Percentiles rank a stretch among this genome's conserved stretches.
These are phyloP conservation scores for Persicaria tinctoria DNA, from an alignment of 148 eudicot genomes.

Conservation along the genomic window DNA sequence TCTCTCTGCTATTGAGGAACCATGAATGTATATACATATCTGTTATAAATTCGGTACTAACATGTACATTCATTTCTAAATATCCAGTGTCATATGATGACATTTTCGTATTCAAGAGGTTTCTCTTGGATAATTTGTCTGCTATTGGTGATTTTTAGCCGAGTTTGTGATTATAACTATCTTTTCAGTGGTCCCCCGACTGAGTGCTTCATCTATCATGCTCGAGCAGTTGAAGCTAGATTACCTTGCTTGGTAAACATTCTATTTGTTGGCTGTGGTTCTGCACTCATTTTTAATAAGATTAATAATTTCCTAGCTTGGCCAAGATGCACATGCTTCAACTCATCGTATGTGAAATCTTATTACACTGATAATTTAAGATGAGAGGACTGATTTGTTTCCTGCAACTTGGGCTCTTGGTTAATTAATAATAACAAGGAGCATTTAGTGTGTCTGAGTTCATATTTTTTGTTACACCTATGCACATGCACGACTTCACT, in stretches of 20 bases:
- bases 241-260: slow-evolving; percentile 46
- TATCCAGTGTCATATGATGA: background rate
- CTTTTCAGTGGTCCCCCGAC: slow-evolving; percentile 87
- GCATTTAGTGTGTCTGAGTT: background rate
- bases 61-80: background rate
- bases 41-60: background rate
- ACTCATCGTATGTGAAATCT: background rate
- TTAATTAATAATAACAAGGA: background rate
- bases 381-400: no score
- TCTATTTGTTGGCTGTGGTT: background rate
- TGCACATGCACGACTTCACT: background rate
- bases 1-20: no score
- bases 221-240: slow-evolving; percentile 66
- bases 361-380: background rate
- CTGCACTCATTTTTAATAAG: background rate
- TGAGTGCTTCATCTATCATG: slow-evolving; percentile 85
- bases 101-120: background rate
- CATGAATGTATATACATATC: no score
- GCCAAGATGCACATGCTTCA: background rate
- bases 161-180: background rate
- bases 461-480: background rate
- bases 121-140: background rate
- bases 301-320: background rate
- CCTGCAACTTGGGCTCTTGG: background rate
- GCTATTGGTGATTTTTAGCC: background rate